A percentile compares a stretch with the other conserved stretches of the same genome.
Evolutionary conservation across 2,329 filamentous ascomycete species (phyloP).

Genomic region (Beauveria asiatica): DNA sequence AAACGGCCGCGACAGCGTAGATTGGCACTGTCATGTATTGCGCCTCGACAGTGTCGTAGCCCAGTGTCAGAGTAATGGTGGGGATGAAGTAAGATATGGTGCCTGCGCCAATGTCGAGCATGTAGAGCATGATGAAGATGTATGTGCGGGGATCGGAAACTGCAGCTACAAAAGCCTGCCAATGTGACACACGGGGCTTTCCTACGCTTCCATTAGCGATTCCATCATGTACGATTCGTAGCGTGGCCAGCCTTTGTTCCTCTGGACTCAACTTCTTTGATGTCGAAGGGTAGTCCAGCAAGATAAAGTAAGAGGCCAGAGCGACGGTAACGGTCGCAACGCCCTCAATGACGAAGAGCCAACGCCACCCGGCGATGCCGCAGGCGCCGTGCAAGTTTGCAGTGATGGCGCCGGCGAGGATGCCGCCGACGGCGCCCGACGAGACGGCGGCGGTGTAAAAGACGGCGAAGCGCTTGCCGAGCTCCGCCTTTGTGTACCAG

Average conservation of each 20-base stretch:
- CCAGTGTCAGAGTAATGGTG: conserved; percentile 38
- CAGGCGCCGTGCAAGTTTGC: conserved; percentile 49
- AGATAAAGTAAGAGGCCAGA: conserved; percentile 48
- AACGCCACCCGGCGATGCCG: conserved; percentile 48
- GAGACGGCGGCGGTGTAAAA: conserved; percentile 46
- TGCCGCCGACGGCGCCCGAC: conserved; percentile 49
- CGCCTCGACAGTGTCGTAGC: conserved; percentile 34
- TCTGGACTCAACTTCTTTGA: conserved; percentile 51
- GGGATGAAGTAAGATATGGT: conserved; percentile 47
- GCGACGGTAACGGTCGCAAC: conserved; percentile 45
- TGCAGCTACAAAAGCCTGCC: conserved; percentile 23
- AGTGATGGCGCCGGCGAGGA: conserved; percentile 53
- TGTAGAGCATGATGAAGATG: conserved; percentile 39
- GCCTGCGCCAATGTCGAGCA: conserved; percentile 37
- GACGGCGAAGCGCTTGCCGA: conserved; percentile 46
- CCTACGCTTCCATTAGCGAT: conserved; percentile 25
- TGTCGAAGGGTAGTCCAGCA: conserved; percentile 59
- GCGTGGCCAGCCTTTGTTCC: conserved; percentile 53
- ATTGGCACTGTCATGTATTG: conserved; percentile 37
- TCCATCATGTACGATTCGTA: conserved; percentile 45
- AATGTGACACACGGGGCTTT: conserved; percentile 21
- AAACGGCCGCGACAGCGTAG: conserved; percentile 21
- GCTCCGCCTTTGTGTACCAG: conserved; percentile 48
- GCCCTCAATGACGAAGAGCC: conserved; percentile 57
- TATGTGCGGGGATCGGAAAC: conserved; percentile 39